A percentile compares a stretch with the other conserved stretches of the same genome.
Conservation (phyloP, 805 yeast species). For the Lachancea mirantina region DNA sequence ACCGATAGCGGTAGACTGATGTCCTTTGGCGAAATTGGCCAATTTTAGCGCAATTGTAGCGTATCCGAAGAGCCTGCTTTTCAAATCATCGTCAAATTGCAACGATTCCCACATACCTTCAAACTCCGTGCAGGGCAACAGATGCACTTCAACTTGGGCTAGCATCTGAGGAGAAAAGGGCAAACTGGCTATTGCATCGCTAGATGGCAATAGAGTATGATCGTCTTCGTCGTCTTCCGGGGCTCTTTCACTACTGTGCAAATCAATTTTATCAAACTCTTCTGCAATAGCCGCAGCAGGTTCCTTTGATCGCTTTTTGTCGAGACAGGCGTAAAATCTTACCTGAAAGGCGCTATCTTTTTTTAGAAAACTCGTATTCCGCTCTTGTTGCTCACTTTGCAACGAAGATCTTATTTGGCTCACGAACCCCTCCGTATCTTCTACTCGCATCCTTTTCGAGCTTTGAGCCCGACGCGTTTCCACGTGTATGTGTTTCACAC, state of each 20-base stretch:
- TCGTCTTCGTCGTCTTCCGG: conserved; percentile 8
- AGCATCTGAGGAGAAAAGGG: conserved; percentile 17
- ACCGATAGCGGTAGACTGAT: conserved; percentile 10
- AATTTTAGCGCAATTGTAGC: conserved; percentile 29
- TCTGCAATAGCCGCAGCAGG: conserved; percentile 12
- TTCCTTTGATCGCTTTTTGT: conserved; percentile 6
- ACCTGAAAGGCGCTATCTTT: conserved; percentile 1
- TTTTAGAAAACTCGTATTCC: not conserved
- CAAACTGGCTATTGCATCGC: conserved; percentile 6
- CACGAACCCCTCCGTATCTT: no score
- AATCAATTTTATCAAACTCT: conserved; percentile 29
- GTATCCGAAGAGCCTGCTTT: conserved; percentile 28
- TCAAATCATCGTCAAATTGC: conserved; percentile 27
- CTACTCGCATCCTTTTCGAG: no score
- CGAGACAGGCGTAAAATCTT: conserved; percentile 12
- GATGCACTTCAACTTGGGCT: conserved; percentile 13
- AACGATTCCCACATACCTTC: conserved; percentile 34
- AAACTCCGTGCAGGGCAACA: conserved; percentile 27
- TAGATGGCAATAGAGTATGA: conserved; percentile 11
- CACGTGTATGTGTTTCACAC: conserved; percentile 18
- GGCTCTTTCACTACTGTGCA: conserved; percentile 16
- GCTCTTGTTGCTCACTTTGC: no score
- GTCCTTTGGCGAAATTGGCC: conserved; percentile 6
- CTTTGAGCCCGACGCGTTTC: no score
- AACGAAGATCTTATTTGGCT: no score